Base-by-base conservation (phyloP, 2,329 filamentous ascomycete genomes). In the Ophiosphaerella narmari region DNA sequence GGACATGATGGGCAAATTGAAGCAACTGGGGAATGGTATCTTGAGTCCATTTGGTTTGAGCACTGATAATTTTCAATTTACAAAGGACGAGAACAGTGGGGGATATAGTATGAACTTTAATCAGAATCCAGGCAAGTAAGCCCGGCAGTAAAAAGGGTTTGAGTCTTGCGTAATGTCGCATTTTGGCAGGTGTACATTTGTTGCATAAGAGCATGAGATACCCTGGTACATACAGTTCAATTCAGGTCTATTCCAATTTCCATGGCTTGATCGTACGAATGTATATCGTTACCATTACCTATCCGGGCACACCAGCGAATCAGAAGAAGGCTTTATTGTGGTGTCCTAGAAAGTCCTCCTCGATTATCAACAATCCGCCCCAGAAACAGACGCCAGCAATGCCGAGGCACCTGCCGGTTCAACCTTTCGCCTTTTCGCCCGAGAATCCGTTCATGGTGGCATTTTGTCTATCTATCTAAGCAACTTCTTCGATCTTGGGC, bases 1-100 rank as follows among this genome's bases (percentile, higher is more conserved):
- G 2, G 93, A 99, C 76, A 97, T 97, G 91, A 96, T 96, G 91
- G 90, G 88, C 14, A 97, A 97, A 77, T 75, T 99, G 63, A 97
- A 96, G 70, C 86, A 89, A 74, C 77, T 99, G 52, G 94, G 94
- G 0, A 96, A 99, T 69, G 91, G 91, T 1, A 85, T 99, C 13
- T 72, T 99, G 43, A 96, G 89, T 70, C 93, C 93, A 0, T 97
- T 97, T 77, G 94, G 94, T 1, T 75, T 99, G 60, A 95, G 89
- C 51, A 97, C 94, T 9, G 87, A 96, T 39, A 96, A 95, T 71
- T 97, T 99, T 69, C 86, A 96, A 57, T 95, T 97, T 81, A 85
- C 88, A 24, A 90, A 97, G 74, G 93, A 97, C 67, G 89, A 93
- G 64, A 88, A 87, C 55, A 89, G 87, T 1, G 94, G 94, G 1